phyloP scores from a whole-genome alignment of 768 basidiomycete genomes.

The Collybiopsis confluens region DNA sequence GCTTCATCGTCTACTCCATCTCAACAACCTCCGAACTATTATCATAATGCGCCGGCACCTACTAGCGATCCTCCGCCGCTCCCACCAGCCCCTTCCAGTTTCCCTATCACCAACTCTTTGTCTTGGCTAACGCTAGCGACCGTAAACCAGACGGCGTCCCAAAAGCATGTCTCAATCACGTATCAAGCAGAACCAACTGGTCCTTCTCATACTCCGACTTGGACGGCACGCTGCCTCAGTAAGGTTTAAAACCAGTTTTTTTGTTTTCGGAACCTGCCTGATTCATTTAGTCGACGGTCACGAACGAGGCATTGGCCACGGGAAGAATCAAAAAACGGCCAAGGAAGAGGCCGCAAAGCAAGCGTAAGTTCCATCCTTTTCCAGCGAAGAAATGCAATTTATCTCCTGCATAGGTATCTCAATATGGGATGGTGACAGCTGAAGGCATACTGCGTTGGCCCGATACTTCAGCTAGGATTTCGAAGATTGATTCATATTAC shows the following conservation, averaged over 20 bases:
- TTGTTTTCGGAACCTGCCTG: too few species aligned
- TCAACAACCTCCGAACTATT: slow-evolving; percentile 1
- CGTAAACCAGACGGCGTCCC: slow-evolving; percentile 50
- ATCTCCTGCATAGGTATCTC: slow-evolving; percentile 6
- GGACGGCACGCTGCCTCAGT: slow-evolving; percentile 55
- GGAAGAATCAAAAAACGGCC: slow-evolving; percentile 60
- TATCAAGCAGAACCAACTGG: slow-evolving; percentile 45
- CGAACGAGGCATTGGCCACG: slow-evolving; percentile 46
- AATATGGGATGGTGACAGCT: background rate
- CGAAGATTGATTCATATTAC: background rate
- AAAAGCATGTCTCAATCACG: slow-evolving; percentile 38
- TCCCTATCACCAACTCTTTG: background rate
- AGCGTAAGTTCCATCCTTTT: slow-evolving; percentile 34
- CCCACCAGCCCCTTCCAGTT: background rate
- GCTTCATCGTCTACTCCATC: slow-evolving; percentile 11
- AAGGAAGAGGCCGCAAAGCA: slow-evolving; percentile 65
- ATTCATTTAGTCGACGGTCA: slow-evolving; percentile 44
- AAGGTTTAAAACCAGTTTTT: slow-evolving; percentile 18
- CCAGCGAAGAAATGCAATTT: background rate
- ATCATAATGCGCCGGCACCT: slow-evolving; percentile 20
- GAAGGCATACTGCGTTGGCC: too few species aligned
- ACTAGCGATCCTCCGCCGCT: slow-evolving; percentile 13
- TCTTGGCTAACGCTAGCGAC: slow-evolving; percentile 38
- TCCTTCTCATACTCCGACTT: slow-evolving; percentile 51
- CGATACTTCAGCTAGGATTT: too few species aligned